Evolutionary conservation across 495 filamentous ascomycete species (phyloP).

Genomic region (Friedmanniomyces simplex): DNA sequence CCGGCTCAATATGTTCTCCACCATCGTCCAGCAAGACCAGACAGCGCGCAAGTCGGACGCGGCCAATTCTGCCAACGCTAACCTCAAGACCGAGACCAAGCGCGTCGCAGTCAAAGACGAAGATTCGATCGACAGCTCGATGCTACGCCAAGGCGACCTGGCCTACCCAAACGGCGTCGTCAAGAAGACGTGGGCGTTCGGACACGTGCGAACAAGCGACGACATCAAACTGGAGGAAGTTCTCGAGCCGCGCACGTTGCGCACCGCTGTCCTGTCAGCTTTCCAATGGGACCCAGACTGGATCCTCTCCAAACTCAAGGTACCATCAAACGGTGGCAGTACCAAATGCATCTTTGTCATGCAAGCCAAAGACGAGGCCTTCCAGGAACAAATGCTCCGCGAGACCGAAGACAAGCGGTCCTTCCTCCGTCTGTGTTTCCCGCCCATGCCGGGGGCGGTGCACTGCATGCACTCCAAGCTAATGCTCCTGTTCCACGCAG

Average conservation of each 20-base stretch:
- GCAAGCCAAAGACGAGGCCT: slow-evolving; percentile 46
- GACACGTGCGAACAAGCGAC: slow-evolving; percentile 42
- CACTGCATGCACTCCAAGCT: slow-evolving; percentile 84
- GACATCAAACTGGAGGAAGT: slow-evolving; percentile 91
- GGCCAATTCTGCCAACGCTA: slow-evolving; percentile 13
- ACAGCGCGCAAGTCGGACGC: slow-evolving; percentile 5
- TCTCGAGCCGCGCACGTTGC: slow-evolving; percentile 57
- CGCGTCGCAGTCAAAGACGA: too few relatives aligned
- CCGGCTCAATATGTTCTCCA: slow-evolving; percentile 11
- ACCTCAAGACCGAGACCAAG: slow-evolving; percentile 6
- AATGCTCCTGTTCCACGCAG: slow-evolving; percentile 63
- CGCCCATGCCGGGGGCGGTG: slow-evolving; percentile 54
- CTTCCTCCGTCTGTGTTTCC: slow-evolving; percentile 62
- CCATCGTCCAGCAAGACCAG: slow-evolving; percentile 11
- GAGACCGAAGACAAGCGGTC: slow-evolving; percentile 45
- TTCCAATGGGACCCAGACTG: slow-evolving; percentile 77
- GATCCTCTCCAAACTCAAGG: slow-evolving; percentile 53
- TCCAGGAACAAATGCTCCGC: slow-evolving; percentile 23
- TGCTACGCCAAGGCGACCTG: slow-evolving; percentile 20
- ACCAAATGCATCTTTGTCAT: slow-evolving; percentile 59
- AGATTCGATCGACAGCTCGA: neutral
- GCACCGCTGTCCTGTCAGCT: slow-evolving; percentile 72
- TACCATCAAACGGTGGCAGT: slow-evolving; percentile 18
- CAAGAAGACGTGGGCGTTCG: slow-evolving; percentile 68
- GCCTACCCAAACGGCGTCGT: slow-evolving; percentile 63